Evolutionary conservation across 2,329 filamentous ascomycete genomes (phyloP), one percentile per base, ranked within the genome.

Genomic region (Phaeophleospora eucalypticola): DNA sequence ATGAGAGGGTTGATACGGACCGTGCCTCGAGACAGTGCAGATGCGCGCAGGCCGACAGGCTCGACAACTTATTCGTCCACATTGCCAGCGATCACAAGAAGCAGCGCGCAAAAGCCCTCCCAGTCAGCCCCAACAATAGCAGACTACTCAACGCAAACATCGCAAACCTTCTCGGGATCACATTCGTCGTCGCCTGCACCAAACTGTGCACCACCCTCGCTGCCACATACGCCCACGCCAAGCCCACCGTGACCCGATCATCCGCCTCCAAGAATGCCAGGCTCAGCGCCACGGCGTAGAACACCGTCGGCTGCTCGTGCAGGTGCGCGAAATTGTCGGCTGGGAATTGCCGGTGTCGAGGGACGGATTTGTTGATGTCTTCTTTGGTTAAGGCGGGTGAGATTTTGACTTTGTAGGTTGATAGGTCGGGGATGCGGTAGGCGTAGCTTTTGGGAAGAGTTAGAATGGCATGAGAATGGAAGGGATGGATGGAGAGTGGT

Each of bases 161-260:
- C 38, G 9, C 6, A 15, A 43, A 50, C 15, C 48, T 48, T 27
- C 41, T 43, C 61, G 62, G 58, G 38, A 73, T 63, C 15, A 56
- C 55, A 48, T 73, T 73, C 4, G 46, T 59, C 7, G 60, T 64
- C 1, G 55, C 54, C 29, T 74, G 71, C 16, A 72, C 61, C 21
- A 74, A 24, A 42, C 62, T 68, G 51, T 75, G 71, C 49, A 64
- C 40, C 4, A 73, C 54, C 10, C 71, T 56, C 10, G 68, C 20
- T 0, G 64, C 69, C 2, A 72, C 67, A 53, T 74, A 74, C 0
- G 53, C 55, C 71, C 71, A 74, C 2, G 71, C 71, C 21, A 72
- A 54, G 3, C 53, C 40, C 0, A 65, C 54, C 24, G 68, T 67
- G 36, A 45, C 53, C 44, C 36, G 57, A 49, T 60, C 58, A 9